Evolutionary conservation across 805 yeast genomes (phyloP), one percentile per base, ranked within the genome.

Genomic region (Saccharomycopsis sp.): DNA sequence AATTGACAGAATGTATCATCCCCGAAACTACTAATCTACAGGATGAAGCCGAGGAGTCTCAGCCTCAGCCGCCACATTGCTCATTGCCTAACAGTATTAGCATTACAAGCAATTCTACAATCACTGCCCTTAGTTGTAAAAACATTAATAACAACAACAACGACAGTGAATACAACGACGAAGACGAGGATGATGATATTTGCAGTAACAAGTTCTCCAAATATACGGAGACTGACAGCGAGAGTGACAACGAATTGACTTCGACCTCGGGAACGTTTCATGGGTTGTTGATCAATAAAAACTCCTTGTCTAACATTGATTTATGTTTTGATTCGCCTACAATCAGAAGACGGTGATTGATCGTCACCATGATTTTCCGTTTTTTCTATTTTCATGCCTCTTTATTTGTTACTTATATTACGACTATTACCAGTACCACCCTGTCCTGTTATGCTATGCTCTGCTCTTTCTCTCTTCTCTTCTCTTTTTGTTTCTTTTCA

Each of bases 301-400:
- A 51, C 35, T 41, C 52, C 3, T 52, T 56, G 35, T 47, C 53
- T 14, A 56, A 56, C 50, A 56, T 56, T 38, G 58, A 56, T 19
- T 52, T 56, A 15, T 56, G 58, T 38, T 49, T 56, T 24, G 58
- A 56, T 24, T 51, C 55, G 9, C 58, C 58, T 3, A 56, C 58
- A 15, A 56, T 56, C 20, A 52, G 58, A 41, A 25, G 54, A 24
- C 51, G 51, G 15, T 52, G 51, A 29, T 52, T 22, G 47, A 24
- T 50, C 34, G 22, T 17, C 49, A 12, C 38, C 38, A 29, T 44
- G 19, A 12, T 44, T 17, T 44, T 44, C 22, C 22, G 7, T 44
- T 44, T 44, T 44, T 44, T 44, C 20, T 7, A 44, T 44, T 44
- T 44, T 19, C 19, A 44, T 44, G 19, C 22, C 49, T 17, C 49